A percentile compares a stretch with the other conserved stretches of the same genome.
Evolutionary conservation across 2,329 filamentous ascomycete genomes (phyloP).

Genomic region (Rutstroemia sp.): DNA sequence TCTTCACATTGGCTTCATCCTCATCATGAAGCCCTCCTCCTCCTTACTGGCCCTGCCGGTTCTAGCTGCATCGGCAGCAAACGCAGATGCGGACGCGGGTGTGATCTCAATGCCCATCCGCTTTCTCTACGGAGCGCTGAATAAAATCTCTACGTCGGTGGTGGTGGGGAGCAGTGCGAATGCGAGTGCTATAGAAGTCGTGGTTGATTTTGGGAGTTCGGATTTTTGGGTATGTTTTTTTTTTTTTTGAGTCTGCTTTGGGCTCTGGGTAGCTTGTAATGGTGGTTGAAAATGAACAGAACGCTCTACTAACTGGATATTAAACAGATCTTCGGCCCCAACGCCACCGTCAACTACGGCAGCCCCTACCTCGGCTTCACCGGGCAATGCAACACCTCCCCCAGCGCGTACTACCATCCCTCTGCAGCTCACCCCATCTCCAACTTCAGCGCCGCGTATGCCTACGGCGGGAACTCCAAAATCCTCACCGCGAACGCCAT

Average conservation of each 20-base stretch:
- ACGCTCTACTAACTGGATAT: too few species aligned
- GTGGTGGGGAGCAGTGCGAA: not conserved
- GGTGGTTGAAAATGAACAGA: too few species aligned
- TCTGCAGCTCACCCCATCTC: not conserved
- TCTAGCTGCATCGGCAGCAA: not conserved
- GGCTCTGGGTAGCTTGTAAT: too few species aligned
- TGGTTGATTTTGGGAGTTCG: constrained; percentile 7
- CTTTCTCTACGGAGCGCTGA: not conserved
- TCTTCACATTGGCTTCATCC: not conserved
- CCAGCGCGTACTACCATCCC: not conserved
- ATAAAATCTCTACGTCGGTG: not conserved
- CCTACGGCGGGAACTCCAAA: constrained; percentile 4
- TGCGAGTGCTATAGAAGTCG: not conserved
- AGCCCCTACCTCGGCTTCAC: not conserved
- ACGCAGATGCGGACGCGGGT: not conserved
- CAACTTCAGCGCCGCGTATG: not conserved
- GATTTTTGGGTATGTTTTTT: constrained; percentile 3
- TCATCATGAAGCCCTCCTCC: not conserved
- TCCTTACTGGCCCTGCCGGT: not conserved
- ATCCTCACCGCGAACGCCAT: not conserved
- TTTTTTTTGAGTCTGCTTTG: not conserved
- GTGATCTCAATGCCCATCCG: not conserved
- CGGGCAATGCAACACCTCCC: not conserved
- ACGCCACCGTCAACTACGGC: constrained; percentile 4
- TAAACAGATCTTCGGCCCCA: constrained; percentile 1